Base-by-base conservation (phyloP, 2,329 filamentous ascomycete species). In the Penicillium thymicola region DNA sequence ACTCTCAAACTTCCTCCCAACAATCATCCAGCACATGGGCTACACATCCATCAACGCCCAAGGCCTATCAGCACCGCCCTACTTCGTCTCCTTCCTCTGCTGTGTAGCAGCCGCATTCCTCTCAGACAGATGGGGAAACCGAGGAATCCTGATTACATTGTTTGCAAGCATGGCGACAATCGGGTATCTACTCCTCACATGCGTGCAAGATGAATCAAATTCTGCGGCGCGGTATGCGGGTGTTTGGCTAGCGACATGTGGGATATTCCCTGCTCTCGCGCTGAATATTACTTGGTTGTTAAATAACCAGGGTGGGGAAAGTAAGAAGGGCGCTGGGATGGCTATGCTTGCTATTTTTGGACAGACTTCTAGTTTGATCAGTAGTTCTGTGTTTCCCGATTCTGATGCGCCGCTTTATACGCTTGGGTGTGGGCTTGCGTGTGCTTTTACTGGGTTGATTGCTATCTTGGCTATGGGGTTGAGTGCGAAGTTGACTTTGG, bases 1-100 rank as follows among this genome's bases (percentile, higher is more conserved):
- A 1, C 63, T 78, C 4, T 73, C 76, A 3, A 74, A 74, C 21
- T 78, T 76, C 45, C 66, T 78, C 2, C 76, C 76, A 0, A 77
- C 75, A 6, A 77, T 78, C 43, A 61, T 78, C 10, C 34, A 69
- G 27, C 69, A 72, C 25, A 72, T 78, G 70, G 76, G 76, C 4
- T 77, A 74, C 52, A 71, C 67, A 0, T 66, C 67, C 3, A 58
- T 78, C 51, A 65, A 74, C 27, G 74, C 76, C 0, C 75, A 79
- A 54, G 76, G 76, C 0, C 64, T 79, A 0, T 69, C 74, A 0
- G 76, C 76, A 0, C 76, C 76, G 0, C 70, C 75, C 2, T 79
- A 78, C 56, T 70, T 78, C 38, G 63, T 59, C 4, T 70, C 76
- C 2, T 78, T 77, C 49, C 37, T 78, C 0, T 66, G 68, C 64